phyloP scores from a whole-genome alignment of 345 rosid species.

The Fremontodendron californicum region DNA sequence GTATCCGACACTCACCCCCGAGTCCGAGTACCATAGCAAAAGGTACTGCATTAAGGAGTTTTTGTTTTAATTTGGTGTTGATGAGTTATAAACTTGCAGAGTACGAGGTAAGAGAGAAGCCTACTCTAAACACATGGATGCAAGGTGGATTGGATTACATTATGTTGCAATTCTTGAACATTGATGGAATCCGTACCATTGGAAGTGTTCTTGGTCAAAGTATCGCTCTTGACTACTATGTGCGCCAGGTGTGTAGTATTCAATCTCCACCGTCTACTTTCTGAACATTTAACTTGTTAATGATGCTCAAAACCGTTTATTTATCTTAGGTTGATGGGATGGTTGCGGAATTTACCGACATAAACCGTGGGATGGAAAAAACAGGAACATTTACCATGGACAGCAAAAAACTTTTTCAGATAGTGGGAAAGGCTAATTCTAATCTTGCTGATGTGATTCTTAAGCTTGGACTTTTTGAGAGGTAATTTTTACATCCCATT shows the following conservation, averaged over 20 bases:
- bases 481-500: constrained; percentile 39
- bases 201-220: constrained; percentile 98
- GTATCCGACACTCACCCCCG: too few relatives aligned
- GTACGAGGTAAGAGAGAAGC: constrained; percentile 89
- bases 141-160: constrained; percentile 82
- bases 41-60: too few relatives aligned
- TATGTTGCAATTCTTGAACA: constrained; percentile 79
- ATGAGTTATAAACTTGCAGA: constrained; percentile 45
- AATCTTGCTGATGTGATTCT: constrained; percentile 94
- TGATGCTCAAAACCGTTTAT: not conserved
- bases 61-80: constrained; percentile 18
- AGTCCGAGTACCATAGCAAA: too few relatives aligned
- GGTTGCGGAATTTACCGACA: constrained; percentile 94
- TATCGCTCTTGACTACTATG: constrained; percentile 94
- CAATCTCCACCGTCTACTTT: not conserved
- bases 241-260: constrained; percentile 66
- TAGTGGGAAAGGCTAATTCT: constrained; percentile 94
- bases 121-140: constrained; percentile 79
- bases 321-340: constrained; percentile 82
- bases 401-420: constrained; percentile 87
- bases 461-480: constrained; percentile 96
- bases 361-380: constrained; percentile 90
- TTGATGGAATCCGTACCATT: constrained; percentile 85
- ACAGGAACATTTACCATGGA: constrained; percentile 96
- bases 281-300: not conserved